Percentiles rank a stretch among this genome's conserved stretches.
These are phyloP conservation scores for Leccinellum rugosiceps DNA, from an alignment of 768 basidiomycete species.

Conservation along the genomic window DNA sequence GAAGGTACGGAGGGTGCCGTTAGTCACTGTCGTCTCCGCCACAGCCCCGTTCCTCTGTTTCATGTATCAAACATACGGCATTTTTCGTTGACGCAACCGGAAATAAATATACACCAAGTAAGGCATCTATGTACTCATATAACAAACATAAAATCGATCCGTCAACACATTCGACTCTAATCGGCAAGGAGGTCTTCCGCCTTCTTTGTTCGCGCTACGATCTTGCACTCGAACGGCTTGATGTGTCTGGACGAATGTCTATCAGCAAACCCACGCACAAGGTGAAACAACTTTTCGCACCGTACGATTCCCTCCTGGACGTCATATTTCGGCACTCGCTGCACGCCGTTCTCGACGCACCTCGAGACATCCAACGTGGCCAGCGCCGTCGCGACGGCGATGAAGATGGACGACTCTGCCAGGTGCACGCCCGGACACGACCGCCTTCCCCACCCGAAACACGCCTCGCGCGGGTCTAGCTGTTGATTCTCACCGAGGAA, in stretches of 20 bases:
- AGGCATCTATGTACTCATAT: neutral
- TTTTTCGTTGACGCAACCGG: too few species aligned
- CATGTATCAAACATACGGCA: too few species aligned
- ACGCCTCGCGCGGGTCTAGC: constrained; percentile 1
- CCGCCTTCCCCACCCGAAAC: constrained; percentile 16
- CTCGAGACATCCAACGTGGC: constrained; percentile 10
- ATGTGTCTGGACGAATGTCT: neutral
- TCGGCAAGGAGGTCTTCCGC: neutral
- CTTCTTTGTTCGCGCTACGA: neutral
- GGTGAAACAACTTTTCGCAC: too few species aligned
- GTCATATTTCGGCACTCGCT: constrained; percentile 4
- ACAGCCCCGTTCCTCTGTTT: too few species aligned
- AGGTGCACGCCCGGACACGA: constrained; percentile 5
- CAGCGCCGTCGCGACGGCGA: neutral
- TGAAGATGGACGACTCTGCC: constrained; percentile 8
- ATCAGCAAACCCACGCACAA: neutral
- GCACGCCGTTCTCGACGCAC: neutral
- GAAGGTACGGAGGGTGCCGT: neutral
- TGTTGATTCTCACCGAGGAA: constrained; percentile 7
- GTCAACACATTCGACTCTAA: neutral
- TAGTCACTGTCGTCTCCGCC: neutral
- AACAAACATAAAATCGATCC: too few species aligned
- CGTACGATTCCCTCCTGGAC: neutral
- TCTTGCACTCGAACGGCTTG: neutral
- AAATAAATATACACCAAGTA: too few species aligned